Evolutionary conservation across 306 rosid genomes (phyloP), one percentile per base, ranked within the genome.

Genomic region (Biancaea sappan): DNA sequence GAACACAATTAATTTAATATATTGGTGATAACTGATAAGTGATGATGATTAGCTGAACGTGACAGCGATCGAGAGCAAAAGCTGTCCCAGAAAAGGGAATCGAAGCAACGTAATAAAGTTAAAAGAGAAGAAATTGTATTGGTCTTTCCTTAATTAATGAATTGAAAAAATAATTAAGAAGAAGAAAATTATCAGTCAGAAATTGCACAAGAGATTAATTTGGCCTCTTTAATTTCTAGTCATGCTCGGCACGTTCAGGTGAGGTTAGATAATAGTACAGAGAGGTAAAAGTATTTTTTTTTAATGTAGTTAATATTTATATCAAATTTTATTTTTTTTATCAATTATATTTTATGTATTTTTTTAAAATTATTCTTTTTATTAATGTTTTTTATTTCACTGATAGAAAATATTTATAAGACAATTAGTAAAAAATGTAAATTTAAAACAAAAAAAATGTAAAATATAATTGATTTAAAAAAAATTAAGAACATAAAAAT

Each of bases 21-120:
- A n/a, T 79, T 69, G 69, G 76, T 35, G 66, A 67, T 66, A 62
- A 80, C 66, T 76, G 79, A 83, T 66, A 74, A 34, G 4, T 34
- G 38, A 34, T 34, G 40, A 82, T 80, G 75, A 69, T 78, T 78
- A 80, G 87, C 75, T 84, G 84, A 82, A 83, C 77, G 46, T 69
- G 87, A 81, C 73, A 68, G 51, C 44, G 61, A 68, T 43, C 44
- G 61, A 73, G 78, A 63, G 58, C 56, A 69, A 84, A 84, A 81
- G 86, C 35, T 84, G 82, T 57, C 78, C 69, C 77, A 26, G 44
- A 69, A 77, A 81, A 76, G 76, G 68, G 72, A 79, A 78, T 77
- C 59, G 81, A 75, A 79, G 84, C 67, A 37, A 68, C 64, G 67
- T 25, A 71, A 65, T 34, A 72, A 47, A 73, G 58, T 69, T 53